Evolutionary conservation across 2,329 filamentous ascomycete genomes (phyloP).

Genomic region (Fusarium sarcochroum): DNA sequence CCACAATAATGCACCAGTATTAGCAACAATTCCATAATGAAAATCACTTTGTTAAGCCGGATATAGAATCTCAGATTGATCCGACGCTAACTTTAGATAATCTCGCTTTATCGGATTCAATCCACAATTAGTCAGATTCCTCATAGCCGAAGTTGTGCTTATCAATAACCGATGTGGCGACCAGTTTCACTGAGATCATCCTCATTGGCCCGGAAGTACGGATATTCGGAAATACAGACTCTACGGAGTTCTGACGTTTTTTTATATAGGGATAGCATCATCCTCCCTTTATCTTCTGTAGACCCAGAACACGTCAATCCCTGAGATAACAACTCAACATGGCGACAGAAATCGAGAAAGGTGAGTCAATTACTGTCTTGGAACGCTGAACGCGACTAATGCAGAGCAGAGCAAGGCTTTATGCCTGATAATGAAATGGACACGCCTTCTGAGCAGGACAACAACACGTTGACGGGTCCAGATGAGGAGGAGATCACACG

Average conservation of each 20-base stretch:
- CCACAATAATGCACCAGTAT: no score
- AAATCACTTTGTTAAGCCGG: background rate
- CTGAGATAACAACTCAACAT: background rate
- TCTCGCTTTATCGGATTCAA: constrained; percentile 6
- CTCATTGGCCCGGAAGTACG: constrained; percentile 27
- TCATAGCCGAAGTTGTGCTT: constrained; percentile 7
- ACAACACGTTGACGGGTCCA: constrained; percentile 23
- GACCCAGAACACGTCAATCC: background rate
- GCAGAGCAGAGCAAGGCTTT: constrained; percentile 6
- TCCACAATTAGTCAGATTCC: constrained; percentile 3
- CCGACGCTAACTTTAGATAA: constrained; percentile 4
- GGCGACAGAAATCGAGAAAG: constrained; percentile 23
- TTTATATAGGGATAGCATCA: constrained; percentile 11
- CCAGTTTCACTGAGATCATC: background rate
- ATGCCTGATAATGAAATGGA: constrained; percentile 23
- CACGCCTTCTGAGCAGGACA: constrained; percentile 16
- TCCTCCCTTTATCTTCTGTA: background rate
- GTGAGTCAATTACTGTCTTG: rapidly evolving
- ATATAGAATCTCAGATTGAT: constrained; percentile 10
- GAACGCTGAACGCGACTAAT: background rate
- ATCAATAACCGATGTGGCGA: background rate
- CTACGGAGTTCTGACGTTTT: constrained; percentile 2
- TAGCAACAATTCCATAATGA: no score
- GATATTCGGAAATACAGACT: constrained; percentile 16
- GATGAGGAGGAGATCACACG: constrained; percentile 40